Base-by-base conservation (phyloP, 108 stramenopile genomes). In the Cylindrotheca closterium region DNA sequence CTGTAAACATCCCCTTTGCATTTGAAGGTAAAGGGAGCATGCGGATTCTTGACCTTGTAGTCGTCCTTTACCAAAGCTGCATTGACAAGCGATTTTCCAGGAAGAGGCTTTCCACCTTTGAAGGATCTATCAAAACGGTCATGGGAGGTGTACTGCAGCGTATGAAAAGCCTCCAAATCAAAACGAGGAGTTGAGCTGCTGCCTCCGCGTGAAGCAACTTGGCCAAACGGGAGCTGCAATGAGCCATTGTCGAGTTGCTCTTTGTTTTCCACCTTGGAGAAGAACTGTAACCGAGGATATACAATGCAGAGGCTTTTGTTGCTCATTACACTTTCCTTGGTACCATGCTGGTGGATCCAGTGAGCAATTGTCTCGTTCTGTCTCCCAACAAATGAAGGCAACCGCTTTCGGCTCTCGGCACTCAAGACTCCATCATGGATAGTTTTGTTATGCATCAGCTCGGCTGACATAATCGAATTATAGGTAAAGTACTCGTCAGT, bases 401-500 rank as follows among this genome's bases (percentile, higher is more conserved):
- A 42, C 15, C 7, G 37, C 15, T 15, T 42, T 7, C 15, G 15
- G 7, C 37, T 7, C 7, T 42, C 37, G 10, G 7, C 37, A 15
- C 7, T 42, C 15, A 15, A 42, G 7, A 42, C 7, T 42, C 10
- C 37, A 42, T 10, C 7, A 42, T 15, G 7, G 15, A 10, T 42
- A 15, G 7, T 42, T 7, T 42, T 42, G 37, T 42, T 42, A 15
- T 42, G 7, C 10, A 10, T 42, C 15, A 10, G 10, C 15, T 42
- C 37, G 7, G 37, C 37, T 7, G 37, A 7, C 37, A 42, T 42
- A 15, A 42, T 42, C 10, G 37, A 42, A 60, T 81, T 77, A 57
- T 61, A 81, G 0, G 58, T 26, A 18, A 81, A 19, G 50, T 65
- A 81, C 61, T 81, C 80, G 34, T 81, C 80, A 2, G 67, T 52